Evolutionary conservation across 2,329 filamentous ascomycete genomes (phyloP).

Genomic region (Aspergillus aculeatinus): DNA sequence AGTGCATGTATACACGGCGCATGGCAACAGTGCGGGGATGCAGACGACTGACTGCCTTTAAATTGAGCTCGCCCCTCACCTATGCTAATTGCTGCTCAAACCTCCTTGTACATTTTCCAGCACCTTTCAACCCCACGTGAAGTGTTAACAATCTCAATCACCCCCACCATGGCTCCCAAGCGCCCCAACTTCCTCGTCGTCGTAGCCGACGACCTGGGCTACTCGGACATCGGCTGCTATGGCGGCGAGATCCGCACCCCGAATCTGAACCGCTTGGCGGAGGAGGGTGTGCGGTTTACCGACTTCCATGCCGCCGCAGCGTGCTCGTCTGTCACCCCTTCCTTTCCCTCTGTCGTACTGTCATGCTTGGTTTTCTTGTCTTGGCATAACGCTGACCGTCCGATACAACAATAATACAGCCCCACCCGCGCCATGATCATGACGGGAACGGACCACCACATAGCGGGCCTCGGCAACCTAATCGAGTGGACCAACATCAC

Average conservation of each 20-base stretch:
- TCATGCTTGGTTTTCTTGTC: too few species aligned
- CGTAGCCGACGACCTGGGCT: constrained; percentile 61
- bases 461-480: constrained; percentile 56
- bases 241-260: constrained; percentile 62
- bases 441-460: constrained; percentile 62
- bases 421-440: constrained; percentile 66
- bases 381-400: not conserved
- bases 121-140: too few species aligned
- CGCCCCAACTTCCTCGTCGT: constrained; percentile 62
- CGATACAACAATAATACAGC: constrained; percentile 14
- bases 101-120: too few species aligned
- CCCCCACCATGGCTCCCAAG: constrained; percentile 33
- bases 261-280: constrained; percentile 55
- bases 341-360: too few species aligned
- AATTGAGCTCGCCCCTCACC: too few species aligned
- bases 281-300: constrained; percentile 59
- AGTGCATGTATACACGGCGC: not conserved
- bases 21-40: not conserved
- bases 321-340: constrained; percentile 48
- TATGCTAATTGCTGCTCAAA: not conserved
- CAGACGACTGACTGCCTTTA: too few species aligned
- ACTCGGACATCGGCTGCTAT: constrained; percentile 59
- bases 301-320: constrained; percentile 66
- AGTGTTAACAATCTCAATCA: not conserved
- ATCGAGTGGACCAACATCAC: constrained; percentile 59